phyloP scores from a whole-genome alignment of 2,329 filamentous ascomycete species.

The Pyricularia grisea region DNA sequence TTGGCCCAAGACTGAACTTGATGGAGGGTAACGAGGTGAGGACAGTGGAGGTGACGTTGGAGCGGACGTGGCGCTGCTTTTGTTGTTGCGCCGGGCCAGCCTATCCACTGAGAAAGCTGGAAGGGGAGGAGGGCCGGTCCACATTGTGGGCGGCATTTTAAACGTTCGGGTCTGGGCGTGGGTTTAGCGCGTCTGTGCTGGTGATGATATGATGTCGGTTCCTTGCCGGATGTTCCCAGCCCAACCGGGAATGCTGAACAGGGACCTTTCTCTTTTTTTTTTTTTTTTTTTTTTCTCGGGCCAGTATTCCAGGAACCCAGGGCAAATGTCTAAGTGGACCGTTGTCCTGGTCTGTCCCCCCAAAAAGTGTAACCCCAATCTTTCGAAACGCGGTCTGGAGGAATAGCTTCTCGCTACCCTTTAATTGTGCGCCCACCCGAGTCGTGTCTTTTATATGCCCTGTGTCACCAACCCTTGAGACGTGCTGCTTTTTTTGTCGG shows the following conservation, averaged over 20 bases:
- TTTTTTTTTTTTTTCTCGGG: not conserved
- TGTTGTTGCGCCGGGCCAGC: not conserved
- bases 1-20: slow-evolving; percentile 5
- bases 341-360: not conserved
- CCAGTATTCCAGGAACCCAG: not conserved
- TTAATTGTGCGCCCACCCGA: not conserved
- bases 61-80: slow-evolving; percentile 1
- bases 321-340: not conserved
- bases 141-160: slow-evolving; percentile 3
- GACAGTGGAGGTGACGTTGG: slow-evolving; percentile 6
- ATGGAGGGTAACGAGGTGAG: slow-evolving; percentile 6
- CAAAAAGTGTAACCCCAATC: not conserved
- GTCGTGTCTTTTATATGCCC: not conserved
- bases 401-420: not conserved
- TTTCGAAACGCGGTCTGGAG: not conserved
- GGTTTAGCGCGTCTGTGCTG: not conserved
- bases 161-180: not conserved
- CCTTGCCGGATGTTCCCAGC: not conserved
- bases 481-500: not conserved
- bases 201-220: not conserved
- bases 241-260: not conserved
- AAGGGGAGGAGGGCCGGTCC: not conserved
- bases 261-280: not conserved
- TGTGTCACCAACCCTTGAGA: not conserved
- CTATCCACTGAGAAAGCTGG: slow-evolving; percentile 2